A percentile compares a stretch with the other conserved stretches of the same genome.
These are phyloP conservation scores for Neurospora sp. DNA, from an alignment of 495 filamentous ascomycete genomes.

Conservation along the genomic window DNA sequence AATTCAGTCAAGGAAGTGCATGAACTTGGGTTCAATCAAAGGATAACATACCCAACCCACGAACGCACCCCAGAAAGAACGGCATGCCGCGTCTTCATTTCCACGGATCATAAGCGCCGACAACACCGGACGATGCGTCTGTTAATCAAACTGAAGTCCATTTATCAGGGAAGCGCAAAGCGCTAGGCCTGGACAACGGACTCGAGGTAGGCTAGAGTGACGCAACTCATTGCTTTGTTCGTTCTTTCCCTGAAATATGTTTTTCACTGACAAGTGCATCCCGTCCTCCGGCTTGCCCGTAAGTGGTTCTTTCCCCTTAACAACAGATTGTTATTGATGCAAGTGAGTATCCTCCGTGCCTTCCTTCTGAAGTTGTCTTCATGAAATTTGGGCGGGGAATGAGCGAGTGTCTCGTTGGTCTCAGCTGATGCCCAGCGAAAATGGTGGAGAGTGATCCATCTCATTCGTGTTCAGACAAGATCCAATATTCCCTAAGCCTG, in stretches of 20 bases:
- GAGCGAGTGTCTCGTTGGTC: background rate
- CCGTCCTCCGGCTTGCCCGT: background rate
- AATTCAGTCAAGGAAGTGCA: background rate
- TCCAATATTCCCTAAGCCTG: too few relatives aligned
- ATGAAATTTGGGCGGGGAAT: accelerated
- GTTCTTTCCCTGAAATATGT: background rate
- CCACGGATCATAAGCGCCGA: background rate
- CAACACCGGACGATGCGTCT: background rate
- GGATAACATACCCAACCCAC: background rate
- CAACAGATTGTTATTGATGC: background rate
- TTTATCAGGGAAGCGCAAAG: background rate
- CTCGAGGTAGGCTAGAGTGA: background rate
- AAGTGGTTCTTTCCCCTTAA: background rate
- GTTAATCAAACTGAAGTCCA: background rate
- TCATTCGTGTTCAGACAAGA: background rate
- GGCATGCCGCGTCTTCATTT: background rate
- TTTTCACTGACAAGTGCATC: background rate
- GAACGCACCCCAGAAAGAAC: background rate
- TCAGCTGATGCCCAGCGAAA: background rate
- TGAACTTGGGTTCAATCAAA: background rate
- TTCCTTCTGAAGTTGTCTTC: background rate
- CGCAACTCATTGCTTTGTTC: background rate
- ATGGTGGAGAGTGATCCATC: background rate
- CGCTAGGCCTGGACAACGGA: background rate
- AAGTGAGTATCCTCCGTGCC: background rate